A percentile compares a stretch with the other conserved stretches of the same genome.
These are phyloP conservation scores for Posidonia australis DNA, from an alignment of 106 monocot genomes.

Conservation along the genomic window DNA sequence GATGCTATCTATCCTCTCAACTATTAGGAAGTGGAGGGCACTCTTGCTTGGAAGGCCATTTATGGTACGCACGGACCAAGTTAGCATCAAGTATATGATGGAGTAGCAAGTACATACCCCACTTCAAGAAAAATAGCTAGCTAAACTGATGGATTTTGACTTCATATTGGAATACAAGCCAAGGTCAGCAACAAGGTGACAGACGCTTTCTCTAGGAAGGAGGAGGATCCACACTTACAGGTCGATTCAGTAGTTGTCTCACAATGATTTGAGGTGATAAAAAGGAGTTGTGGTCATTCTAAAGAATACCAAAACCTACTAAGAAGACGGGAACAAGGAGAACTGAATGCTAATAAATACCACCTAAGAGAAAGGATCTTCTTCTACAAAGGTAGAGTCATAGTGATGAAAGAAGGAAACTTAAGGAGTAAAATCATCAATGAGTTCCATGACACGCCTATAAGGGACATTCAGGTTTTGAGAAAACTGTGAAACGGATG, in stretches of 20 bases:
- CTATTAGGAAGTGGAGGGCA: background rate
- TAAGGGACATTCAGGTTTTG: background rate
- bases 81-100: background rate
- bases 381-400: background rate
- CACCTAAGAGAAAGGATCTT: background rate
- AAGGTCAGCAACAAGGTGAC: background rate
- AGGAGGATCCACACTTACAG: background rate
- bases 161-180: too few species aligned
- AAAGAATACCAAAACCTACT: background rate
- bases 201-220: background rate
- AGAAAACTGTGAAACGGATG: background rate
- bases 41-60: background rate
- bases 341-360: background rate
- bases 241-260: background rate
- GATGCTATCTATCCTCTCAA: background rate
- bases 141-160: too few species aligned
- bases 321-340: background rate
- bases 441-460: background rate
- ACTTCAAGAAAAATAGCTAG: too few species aligned
- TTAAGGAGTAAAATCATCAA: background rate
- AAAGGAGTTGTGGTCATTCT: background rate
- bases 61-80: background rate
- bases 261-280: background rate
- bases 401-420: background rate
- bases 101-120: background rate